These are phyloP conservation scores for Starmerella sp. DNA, from an alignment of 805 yeast species.

Conservation along the genomic window DNA sequence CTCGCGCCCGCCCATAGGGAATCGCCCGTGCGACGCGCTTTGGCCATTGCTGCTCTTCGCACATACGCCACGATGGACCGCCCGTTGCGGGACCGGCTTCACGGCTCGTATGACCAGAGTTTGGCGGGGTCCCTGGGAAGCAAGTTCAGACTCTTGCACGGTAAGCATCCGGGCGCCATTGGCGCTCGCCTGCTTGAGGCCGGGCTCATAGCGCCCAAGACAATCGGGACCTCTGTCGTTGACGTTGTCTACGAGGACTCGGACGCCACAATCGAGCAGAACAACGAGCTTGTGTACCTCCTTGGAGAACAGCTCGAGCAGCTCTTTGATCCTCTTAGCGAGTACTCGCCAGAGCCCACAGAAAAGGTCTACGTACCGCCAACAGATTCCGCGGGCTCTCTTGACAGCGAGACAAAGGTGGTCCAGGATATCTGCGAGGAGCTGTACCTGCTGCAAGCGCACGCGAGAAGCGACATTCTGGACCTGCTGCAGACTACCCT, in stretches of 20 bases:
- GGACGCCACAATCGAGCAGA: constrained; percentile 44
- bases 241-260: constrained; percentile 65
- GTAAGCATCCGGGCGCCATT: constrained; percentile 43
- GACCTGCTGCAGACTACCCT: constrained; percentile 66
- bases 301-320: constrained; percentile 82
- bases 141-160: constrained; percentile 43
- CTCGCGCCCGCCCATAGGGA: constrained; percentile 38
- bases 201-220: constrained; percentile 46
- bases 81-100: constrained; percentile 13
- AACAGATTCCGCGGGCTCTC: constrained; percentile 9
- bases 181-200: constrained; percentile 46
- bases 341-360: constrained; percentile 83
- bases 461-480: constrained; percentile 59
- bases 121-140: constrained; percentile 74
- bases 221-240: constrained; percentile 42
- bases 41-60: constrained; percentile 64
- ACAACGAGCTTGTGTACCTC: constrained; percentile 62
- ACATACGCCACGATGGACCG: constrained; percentile 49
- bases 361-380: constrained; percentile 63
- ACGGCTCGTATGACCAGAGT: constrained; percentile 50
- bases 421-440: constrained; percentile 53
- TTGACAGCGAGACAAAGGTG: constrained; percentile 28
- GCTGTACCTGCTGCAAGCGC: constrained; percentile 58
- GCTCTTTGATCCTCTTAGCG: constrained; percentile 77
- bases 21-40: constrained; percentile 56